These are phyloP conservation scores for Heracleum sosnowskyi DNA, from an alignment of 129 eudicot species.

Conservation along the genomic window DNA sequence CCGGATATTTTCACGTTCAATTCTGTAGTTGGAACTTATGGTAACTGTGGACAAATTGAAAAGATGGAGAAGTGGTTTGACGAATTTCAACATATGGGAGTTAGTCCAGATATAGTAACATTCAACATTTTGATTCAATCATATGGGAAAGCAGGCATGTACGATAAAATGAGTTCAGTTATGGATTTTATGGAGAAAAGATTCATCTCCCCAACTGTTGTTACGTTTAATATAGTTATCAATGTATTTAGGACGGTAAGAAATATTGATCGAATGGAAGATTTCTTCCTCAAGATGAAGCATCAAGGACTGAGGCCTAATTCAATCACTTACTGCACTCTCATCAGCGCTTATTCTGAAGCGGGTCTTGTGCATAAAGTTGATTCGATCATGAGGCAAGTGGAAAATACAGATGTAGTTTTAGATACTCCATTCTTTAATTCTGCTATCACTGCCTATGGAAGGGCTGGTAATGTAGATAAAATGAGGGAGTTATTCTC, in stretches of 20 bases:
- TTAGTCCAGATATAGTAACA: constrained; percentile 62
- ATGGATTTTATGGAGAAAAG: constrained; percentile 74
- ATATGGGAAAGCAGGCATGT: constrained; percentile 65
- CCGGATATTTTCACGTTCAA: constrained; percentile 83
- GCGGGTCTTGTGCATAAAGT: constrained; percentile 55
- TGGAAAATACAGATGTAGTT: constrained; percentile 72
- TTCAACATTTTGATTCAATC: constrained; percentile 72
- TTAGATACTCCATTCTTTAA: constrained; percentile 81
- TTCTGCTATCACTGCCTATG: constrained; percentile 59
- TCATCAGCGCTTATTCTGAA: constrained; percentile 68
- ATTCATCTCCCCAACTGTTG: constrained; percentile 57
- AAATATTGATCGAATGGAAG: constrained; percentile 60
- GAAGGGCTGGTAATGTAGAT: constrained; percentile 55
- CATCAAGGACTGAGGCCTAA: constrained; percentile 86
- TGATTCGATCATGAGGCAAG: constrained; percentile 75
- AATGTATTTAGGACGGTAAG: constrained; percentile 54
- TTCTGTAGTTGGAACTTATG: constrained; percentile 74
- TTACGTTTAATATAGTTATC: constrained; percentile 62
- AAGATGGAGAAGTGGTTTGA: constrained; percentile 92
- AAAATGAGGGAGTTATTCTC: constrained; percentile 55
- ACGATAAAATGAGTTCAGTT: constrained; percentile 64
- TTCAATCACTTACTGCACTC: constrained; percentile 73
- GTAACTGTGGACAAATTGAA: constrained; percentile 47
- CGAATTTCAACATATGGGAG: constrained; percentile 79
- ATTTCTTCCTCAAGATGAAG: constrained; percentile 70